Base-by-base conservation (phyloP, 805 yeast species). In the Kregervanrija fluxuum region DNA sequence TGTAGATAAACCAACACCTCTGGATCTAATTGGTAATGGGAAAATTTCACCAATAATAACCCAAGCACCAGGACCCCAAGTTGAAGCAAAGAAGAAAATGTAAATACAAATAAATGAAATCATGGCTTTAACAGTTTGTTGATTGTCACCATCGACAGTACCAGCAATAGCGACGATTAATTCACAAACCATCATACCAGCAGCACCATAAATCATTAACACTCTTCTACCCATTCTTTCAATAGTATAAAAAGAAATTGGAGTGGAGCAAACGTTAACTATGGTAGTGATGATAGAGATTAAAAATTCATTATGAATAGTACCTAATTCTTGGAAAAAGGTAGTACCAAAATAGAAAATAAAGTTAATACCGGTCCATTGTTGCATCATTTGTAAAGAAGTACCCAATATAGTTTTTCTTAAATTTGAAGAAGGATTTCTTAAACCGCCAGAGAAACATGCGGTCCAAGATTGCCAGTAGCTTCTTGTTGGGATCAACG, bases 11-110 rank as follows among this genome's bases (percentile, higher is more conserved):
- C 85, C 77, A 43, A 82, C 76, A 44, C 85, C 85, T 59, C 79
- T 79, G 46, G 85, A 85, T 60, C 93, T 76, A 48, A 80, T 77
- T 59, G 82, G 76, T 42, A 84, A 75, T 49, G 89, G 85, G 72
- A 74, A 84, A 39, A 74, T 65, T 54, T 77, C 82, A 54, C 79
- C 77, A 54, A 67, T 62, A 43, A 75, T 64, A 36, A 77, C 85
- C 89, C 90, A 85, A 34, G 77, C 79, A 45, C 75, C 77, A 35
- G 91, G 88, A 61, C 90, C 90, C 90, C 93, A 85, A 16, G 90
- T 75, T 4, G 85, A 71, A 8, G 91, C 93, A 66, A 83, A 82
- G 59, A 80, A 80, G 40, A 81, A 79, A 51, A 85, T 80, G 60
- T 82, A 85, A 35, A 71, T 59, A 58, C 80, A 76, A 44, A 74